Conservation (phyloP, 208 protist species). For the Phytomonas francai region DNA sequence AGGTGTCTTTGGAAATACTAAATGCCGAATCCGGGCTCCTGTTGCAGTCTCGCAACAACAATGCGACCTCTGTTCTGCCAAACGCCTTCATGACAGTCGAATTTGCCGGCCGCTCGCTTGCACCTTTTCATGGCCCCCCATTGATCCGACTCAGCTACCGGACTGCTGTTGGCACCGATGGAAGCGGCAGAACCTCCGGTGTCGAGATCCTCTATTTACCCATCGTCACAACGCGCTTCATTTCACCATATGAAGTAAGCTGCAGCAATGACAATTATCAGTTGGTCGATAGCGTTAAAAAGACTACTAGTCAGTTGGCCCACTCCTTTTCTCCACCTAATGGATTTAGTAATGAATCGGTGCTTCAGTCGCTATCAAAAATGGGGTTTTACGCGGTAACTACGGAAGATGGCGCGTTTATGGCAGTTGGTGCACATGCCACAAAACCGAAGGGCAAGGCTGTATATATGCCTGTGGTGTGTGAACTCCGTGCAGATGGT, state of each 20-base stretch:
- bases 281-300: conserved; percentile 33
- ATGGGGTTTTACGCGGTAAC: not conserved
- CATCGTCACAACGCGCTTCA: conserved; percentile 49
- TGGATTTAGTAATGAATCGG: conserved; percentile 4
- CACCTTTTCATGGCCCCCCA: conserved; percentile 49
- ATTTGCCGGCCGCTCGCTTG: conserved; percentile 54
- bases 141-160: conserved; percentile 52
- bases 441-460: conserved; percentile 48
- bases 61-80: conserved; percentile 13
- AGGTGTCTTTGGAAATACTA: conserved; percentile 36
- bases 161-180: not conserved
- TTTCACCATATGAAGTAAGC: conserved; percentile 48
- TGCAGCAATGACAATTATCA: conserved; percentile 23
- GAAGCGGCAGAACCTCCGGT: conserved; percentile 4
- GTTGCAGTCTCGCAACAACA: conserved; percentile 42
- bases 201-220: conserved; percentile 55
- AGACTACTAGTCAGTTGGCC: conserved; percentile 7
- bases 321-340: not conserved
- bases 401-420: conserved; percentile 13
- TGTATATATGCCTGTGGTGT: conserved; percentile 46
- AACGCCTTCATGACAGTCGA: conserved; percentile 28
- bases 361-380: too few species aligned
- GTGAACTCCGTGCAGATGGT: conserved; percentile 28
- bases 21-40: conserved; percentile 41
- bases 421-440: conserved; percentile 58